phyloP scores from a whole-genome alignment of 306 rosid genomes.

The Begonia masoniana region DNA sequence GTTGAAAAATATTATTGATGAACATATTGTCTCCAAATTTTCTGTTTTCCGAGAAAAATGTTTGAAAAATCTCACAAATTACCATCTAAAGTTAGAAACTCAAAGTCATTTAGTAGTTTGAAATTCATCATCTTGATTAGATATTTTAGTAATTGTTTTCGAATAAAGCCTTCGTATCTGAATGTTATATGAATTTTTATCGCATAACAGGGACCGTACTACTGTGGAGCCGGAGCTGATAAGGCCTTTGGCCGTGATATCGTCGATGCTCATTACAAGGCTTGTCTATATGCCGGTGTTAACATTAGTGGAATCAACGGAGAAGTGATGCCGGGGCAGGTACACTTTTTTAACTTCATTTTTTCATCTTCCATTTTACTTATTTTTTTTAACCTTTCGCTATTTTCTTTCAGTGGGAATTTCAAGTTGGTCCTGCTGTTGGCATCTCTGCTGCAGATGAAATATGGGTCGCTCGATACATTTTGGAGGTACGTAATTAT shows the following conservation, averaged over 20 bases:
- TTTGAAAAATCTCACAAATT: no score
- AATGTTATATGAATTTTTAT: neutral
- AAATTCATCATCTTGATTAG: neutral
- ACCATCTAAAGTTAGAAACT: no score
- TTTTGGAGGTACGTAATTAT: conserved; percentile 44
- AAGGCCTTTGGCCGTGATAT: conserved; percentile 88
- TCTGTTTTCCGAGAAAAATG: neutral
- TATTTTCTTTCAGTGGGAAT: conserved; percentile 57
- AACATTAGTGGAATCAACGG: conserved; percentile 82
- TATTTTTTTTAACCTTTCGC: neutral
- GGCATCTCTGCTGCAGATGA: conserved; percentile 86
- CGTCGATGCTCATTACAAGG: conserved; percentile 79
- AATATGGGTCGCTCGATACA: conserved; percentile 79
- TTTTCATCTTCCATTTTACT: neutral
- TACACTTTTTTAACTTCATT: conserved; percentile 2
- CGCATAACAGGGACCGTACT: conserved; percentile 67
- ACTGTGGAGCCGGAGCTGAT: conserved; percentile 69
- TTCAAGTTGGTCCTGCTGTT: conserved; percentile 86
- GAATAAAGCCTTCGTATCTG: neutral
- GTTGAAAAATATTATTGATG: no score
- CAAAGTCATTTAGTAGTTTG: no score
- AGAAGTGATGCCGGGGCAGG: conserved; percentile 98
- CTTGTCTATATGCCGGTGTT: conserved; percentile 75
- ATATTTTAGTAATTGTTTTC: no score
- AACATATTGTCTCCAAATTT: neutral